Percentiles rank a stretch among this genome's conserved stretches.
phyloP scores from a whole-genome alignment of 352 stramenopile genomes.

The Globisporangium solare region DNA sequence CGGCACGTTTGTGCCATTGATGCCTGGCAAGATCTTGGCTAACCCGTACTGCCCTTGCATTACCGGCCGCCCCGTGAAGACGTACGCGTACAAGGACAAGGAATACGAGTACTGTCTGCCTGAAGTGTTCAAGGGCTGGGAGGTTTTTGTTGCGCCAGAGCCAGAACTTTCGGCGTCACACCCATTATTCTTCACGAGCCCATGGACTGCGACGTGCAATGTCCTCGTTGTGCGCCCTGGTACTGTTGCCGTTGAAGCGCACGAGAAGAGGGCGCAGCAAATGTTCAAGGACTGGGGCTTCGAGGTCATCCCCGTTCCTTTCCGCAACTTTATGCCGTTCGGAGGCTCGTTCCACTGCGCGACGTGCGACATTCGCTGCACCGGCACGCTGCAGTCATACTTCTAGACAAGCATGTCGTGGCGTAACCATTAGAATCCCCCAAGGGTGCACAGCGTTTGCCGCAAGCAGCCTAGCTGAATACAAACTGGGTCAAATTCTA shows the following conservation, averaged over 20 bases:
- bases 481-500: too few relatives aligned
- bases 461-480: too few relatives aligned
- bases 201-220: constrained; percentile 89
- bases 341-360: constrained; percentile 88
- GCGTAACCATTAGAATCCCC: background rate
- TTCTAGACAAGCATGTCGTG: constrained; percentile 35
- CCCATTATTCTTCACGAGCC: constrained; percentile 88
- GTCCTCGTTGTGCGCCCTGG: constrained; percentile 81
- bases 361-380: constrained; percentile 82
- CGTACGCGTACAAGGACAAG: constrained; percentile 87
- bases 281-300: constrained; percentile 89
- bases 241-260: constrained; percentile 79
- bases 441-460: background rate
- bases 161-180: constrained; percentile 73
- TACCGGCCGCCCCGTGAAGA: constrained; percentile 80
- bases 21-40: constrained; percentile 80
- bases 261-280: constrained; percentile 76
- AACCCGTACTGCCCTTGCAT: constrained; percentile 87
- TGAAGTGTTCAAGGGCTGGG: constrained; percentile 91
- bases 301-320: constrained; percentile 83
- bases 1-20: constrained; percentile 84
- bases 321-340: constrained; percentile 90
- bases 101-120: constrained; percentile 84
- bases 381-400: constrained; percentile 81
- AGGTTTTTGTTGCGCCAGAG: constrained; percentile 84